These are phyloP conservation scores for Huntiella savannae DNA, from an alignment of 2,329 filamentous ascomycete genomes.

Conservation along the genomic window DNA sequence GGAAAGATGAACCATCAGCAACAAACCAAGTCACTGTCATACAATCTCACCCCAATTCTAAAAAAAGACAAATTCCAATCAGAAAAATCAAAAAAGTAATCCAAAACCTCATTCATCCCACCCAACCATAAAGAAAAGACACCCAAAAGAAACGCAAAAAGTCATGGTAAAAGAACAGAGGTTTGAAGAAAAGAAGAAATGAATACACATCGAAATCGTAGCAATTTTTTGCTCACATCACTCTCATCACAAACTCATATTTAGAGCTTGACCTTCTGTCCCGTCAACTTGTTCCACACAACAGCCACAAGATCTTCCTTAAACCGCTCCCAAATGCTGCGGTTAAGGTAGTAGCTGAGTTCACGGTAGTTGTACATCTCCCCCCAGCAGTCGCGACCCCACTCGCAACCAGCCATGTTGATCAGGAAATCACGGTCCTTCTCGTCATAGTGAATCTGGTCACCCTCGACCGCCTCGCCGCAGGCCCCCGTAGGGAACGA, in stretches of 20 bases:
- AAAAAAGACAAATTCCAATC: not conserved
- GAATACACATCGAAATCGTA: constrained; percentile 12
- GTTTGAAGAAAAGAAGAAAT: constrained; percentile 7
- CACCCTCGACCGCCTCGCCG: constrained; percentile 50
- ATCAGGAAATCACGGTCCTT: constrained; percentile 80
- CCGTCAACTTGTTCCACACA: constrained; percentile 44
- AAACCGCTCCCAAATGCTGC: constrained; percentile 59
- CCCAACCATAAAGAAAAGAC: constrained; percentile 1
- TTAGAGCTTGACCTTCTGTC: constrained; percentile 38
- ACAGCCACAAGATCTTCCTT: constrained; percentile 46
- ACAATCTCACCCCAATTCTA: not conserved
- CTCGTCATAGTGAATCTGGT: constrained; percentile 68
- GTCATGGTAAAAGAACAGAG: constrained; percentile 2
- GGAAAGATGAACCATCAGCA: too few relatives aligned
- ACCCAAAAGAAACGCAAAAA: constrained; percentile 2
- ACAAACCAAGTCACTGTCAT: not conserved
- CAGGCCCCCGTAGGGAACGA: constrained; percentile 85
- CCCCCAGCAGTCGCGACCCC: constrained; percentile 90
- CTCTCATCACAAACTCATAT: not conserved
- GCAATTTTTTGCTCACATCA: constrained; percentile 1
- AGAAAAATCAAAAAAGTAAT: not conserved
- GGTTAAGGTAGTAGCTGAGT: constrained; percentile 76
- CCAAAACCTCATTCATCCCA: not conserved
- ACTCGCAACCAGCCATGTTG: constrained; percentile 97
- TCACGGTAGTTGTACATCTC: constrained; percentile 95